phyloP scores from a whole-genome alignment of 2,329 filamentous ascomycete species.

The Fusarium sacchari region DNA sequence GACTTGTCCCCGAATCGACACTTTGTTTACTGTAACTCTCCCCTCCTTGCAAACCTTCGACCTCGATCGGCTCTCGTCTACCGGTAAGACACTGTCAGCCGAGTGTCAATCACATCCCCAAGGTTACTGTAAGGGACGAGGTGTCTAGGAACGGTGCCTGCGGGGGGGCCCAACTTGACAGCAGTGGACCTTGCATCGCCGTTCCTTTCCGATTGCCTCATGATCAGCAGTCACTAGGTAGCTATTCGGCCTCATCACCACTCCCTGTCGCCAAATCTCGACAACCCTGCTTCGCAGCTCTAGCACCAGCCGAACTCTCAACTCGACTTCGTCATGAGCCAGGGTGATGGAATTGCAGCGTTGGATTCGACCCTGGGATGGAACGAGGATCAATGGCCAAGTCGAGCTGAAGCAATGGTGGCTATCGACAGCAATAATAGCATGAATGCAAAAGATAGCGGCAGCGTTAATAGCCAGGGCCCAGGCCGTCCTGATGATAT shows the following conservation, averaged over 20 bases:
- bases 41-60: not conserved
- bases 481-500: slow-evolving; percentile 35
- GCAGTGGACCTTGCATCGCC: slow-evolving; percentile 39
- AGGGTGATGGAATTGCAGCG: slow-evolving; percentile 37
- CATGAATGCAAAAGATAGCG: slow-evolving; percentile 23
- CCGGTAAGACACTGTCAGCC: slow-evolving; percentile 4
- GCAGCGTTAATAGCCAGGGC: slow-evolving; percentile 28
- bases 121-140: slow-evolving; percentile 24
- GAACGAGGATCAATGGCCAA: slow-evolving; percentile 32
- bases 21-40: not conserved
- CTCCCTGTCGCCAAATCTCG: slow-evolving; percentile 36
- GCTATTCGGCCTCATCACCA: slow-evolving; percentile 33
- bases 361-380: slow-evolving; percentile 35
- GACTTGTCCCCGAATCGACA: not conserved
- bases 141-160: slow-evolving; percentile 11
- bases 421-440: slow-evolving; percentile 27
- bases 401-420: slow-evolving; percentile 23
- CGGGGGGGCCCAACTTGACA: slow-evolving; percentile 32
- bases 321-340: slow-evolving; percentile 40
- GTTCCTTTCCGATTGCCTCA: slow-evolving; percentile 42
- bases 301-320: slow-evolving; percentile 24
- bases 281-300: slow-evolving; percentile 35
- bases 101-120: slow-evolving; percentile 10
- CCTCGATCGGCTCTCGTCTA: slow-evolving; percentile 18
- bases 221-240: slow-evolving; percentile 40